Evolutionary conservation across 768 basidiomycete species (phyloP).

Genomic region (Lactifluus subvellereus): DNA sequence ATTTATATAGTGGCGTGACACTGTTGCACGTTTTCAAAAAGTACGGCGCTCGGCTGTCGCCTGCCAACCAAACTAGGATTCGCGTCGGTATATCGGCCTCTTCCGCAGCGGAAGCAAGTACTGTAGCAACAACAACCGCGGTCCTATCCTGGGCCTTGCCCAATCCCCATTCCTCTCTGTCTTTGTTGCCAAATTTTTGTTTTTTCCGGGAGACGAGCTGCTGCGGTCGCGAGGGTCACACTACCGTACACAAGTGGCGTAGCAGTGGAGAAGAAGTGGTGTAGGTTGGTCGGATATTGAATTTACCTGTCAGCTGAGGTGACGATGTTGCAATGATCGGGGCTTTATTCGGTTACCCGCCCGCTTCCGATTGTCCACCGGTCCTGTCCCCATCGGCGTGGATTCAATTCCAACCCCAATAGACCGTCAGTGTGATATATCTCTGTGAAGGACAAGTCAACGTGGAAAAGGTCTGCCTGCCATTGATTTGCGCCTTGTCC

Average conservation of each 20-base stretch:
- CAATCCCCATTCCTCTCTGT: too few relatives aligned
- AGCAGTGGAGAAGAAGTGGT: background rate
- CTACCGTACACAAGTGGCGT: background rate
- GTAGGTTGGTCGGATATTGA: background rate
- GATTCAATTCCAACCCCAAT: too few relatives aligned
- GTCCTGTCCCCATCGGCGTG: too few relatives aligned
- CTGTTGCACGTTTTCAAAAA: too few relatives aligned
- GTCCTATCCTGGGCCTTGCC: background rate
- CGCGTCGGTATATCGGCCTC: background rate
- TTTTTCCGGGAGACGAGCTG: too few relatives aligned
- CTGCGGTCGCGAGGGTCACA: background rate
- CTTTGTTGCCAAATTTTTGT: too few relatives aligned
- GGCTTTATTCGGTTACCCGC: background rate
- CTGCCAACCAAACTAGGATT: background rate
- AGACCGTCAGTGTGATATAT: too few relatives aligned
- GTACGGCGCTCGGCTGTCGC: background rate
- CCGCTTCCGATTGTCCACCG: background rate
- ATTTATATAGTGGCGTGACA: background rate
- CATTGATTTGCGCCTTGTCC: too few relatives aligned
- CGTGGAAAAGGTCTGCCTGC: background rate
- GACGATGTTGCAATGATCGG: background rate
- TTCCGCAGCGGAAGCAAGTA: too few relatives aligned
- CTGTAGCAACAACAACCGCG: background rate
- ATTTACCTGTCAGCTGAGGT: background rate
- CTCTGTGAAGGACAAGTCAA: background rate